Conservation (phyloP, 2,329 filamentous ascomycete genomes). For the Lecanicillium sp. region DNA sequence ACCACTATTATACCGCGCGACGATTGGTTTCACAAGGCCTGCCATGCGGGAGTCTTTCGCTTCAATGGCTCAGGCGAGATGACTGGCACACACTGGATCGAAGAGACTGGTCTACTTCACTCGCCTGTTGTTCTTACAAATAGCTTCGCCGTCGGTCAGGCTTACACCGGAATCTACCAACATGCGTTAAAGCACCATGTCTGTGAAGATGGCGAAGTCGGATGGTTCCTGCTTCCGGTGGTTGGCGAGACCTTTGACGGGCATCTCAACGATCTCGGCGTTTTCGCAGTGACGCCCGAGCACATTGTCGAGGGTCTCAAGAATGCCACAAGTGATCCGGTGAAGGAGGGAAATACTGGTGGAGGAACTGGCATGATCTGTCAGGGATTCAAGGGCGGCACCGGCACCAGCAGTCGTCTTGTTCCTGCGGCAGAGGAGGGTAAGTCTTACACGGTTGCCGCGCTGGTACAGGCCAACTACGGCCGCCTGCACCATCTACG, state of each 20-base stretch:
- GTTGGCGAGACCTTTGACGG: conserved; percentile 58
- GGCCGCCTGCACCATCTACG: conserved; percentile 49
- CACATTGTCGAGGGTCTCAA: conserved; percentile 48
- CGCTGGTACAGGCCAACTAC: conserved; percentile 58
- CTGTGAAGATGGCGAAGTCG: conserved; percentile 32
- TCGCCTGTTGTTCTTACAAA: conserved; percentile 53
- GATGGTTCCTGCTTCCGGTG: conserved; percentile 51
- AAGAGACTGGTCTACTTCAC: conserved; percentile 49
- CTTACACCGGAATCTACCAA: conserved; percentile 52
- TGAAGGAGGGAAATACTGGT: conserved; percentile 54
- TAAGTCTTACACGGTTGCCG: conserved; percentile 48
- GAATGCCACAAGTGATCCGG: conserved; percentile 39
- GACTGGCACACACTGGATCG: conserved; percentile 52
- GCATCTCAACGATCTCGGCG: conserved; percentile 49
- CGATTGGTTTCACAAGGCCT: conserved; percentile 35
- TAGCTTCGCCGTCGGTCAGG: conserved; percentile 46
- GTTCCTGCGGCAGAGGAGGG: conserved; percentile 15
- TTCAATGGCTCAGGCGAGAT: conserved; percentile 56
- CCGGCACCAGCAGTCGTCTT: conserved; percentile 52
- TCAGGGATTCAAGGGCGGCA: conserved; percentile 59
- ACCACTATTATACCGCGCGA: conserved; percentile 36
- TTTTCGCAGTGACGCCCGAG: conserved; percentile 45
- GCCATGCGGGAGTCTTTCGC: conserved; percentile 40
- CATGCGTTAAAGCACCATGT: conserved; percentile 42
- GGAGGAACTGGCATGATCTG: conserved; percentile 61